Evolutionary conservation across 345 rosid species (phyloP), one percentile per base, ranked within the genome.

Genomic region (Citrus sp.): DNA sequence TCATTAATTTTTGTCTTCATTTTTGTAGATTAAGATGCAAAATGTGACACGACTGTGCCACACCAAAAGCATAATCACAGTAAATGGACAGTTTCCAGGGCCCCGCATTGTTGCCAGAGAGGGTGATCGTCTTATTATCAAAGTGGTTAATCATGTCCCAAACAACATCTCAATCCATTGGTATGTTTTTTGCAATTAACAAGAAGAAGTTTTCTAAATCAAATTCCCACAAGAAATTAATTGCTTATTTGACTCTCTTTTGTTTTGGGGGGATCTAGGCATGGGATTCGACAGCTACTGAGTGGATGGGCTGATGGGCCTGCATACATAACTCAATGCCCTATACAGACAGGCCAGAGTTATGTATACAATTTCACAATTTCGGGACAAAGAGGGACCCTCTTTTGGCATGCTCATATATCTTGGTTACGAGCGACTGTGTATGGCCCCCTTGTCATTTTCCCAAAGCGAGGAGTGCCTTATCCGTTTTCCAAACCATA

Each of bases 301-400:
- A 84, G 72, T 21, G 89, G 87, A 46, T 88, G 90, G 89, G 86
- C 87, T 9, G 87, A 88, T 72, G 87, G 89, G 25, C 89, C 89
- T 7, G 77, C 85, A 27, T 82, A 86, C 55, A 13, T 86, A 46
- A 86, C 89, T 6, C 88, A 86, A 35, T 80, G 87, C 65, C 88
- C 88, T 1, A 84, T 87, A 64, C 86, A 86, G 63, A 82, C 83
- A 10, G 83, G 87, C 25, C 81, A 83, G 24, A 77, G 54, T 49
- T 85, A 80, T 76, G 80, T 67, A 5, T 80, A 80, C 80, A 85
- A 75, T 58, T 85, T 82, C 82, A 85, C 86, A 19, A 75, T 80
- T 46, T 56, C 64, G 38, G 87, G 82, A 40, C 84, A 85, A 78
- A 80, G 84, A 78, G 86, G 86, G 49, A 82, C 87, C 37, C 78